Conservation (phyloP, 306 rosid genomes). For the Cicer judaicum region DNA sequence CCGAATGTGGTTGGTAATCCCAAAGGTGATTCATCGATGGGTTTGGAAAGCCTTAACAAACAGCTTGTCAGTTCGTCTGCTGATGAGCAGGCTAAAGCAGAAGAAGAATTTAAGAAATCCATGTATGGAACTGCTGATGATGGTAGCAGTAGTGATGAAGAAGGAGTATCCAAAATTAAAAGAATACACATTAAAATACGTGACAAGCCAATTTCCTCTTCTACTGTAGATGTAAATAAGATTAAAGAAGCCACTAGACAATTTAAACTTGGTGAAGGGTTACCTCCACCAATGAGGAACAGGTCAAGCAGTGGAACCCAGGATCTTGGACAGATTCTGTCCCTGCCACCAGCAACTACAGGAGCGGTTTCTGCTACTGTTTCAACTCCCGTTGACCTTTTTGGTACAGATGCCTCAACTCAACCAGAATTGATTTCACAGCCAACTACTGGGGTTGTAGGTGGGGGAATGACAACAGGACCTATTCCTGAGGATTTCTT, state of each 20-base stretch:
- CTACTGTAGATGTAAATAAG: conserved; percentile 87
- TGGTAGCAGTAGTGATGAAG: conserved; percentile 98
- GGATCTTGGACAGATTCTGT: conserved; percentile 78
- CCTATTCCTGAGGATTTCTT: conserved; percentile 99
- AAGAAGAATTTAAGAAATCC: conserved; percentile 92
- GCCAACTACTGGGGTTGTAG: conserved; percentile 51
- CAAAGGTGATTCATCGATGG: conserved; percentile 65
- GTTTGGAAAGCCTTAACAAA: conserved; percentile 68
- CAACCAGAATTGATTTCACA: conserved; percentile 64
- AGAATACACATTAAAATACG: conserved; percentile 79
- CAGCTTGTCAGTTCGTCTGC: conserved; percentile 59
- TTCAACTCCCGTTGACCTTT: conserved; percentile 72
- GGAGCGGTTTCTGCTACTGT: conserved; percentile 57
- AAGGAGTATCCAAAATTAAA: conserved; percentile 78
- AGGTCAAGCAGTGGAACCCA: conserved; percentile 75
- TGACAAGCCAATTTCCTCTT: conserved; percentile 78
- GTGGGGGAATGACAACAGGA: conserved; percentile 62
- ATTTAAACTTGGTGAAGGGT: conserved; percentile 80
- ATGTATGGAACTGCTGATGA: conserved; percentile 81
- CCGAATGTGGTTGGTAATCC: conserved; percentile 57
- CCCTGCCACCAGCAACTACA: conserved; percentile 59
- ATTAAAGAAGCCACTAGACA: conserved; percentile 93
- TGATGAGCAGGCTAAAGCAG: conserved; percentile 95
- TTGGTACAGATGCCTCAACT: conserved; percentile 61
- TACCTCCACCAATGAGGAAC: conserved; percentile 75